phyloP scores from a whole-genome alignment of 2,329 filamentous ascomycete genomes.

The Claviceps purpurea region DNA sequence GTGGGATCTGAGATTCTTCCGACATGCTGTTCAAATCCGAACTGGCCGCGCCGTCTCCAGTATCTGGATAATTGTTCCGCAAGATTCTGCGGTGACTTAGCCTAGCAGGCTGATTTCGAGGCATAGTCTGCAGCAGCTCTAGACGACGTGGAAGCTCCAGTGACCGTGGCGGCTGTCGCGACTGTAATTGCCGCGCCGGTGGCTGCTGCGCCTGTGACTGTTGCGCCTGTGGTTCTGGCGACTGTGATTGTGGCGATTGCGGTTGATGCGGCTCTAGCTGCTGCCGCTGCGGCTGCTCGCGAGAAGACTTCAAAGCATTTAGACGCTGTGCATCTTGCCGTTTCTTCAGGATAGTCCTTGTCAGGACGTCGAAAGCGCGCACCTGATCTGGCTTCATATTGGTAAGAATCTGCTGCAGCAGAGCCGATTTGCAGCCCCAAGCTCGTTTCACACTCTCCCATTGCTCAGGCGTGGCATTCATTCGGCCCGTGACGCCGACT shows the following conservation, averaged over 20 bases:
- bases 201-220: neutral
- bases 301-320: conserved; percentile 25
- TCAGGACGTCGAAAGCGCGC: conserved; percentile 56
- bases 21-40: conserved; percentile 13
- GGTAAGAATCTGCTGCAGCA: conserved; percentile 41
- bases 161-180: neutral
- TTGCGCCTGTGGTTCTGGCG: neutral
- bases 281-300: neutral
- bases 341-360: conserved; percentile 66
- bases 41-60: conserved; percentile 10
- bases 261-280: neutral
- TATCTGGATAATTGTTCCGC: conserved; percentile 7
- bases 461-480: conserved; percentile 56
- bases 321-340: conserved; percentile 53
- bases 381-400: conserved; percentile 34
- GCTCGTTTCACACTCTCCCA: conserved; percentile 57
- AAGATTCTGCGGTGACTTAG: conserved; percentile 10
- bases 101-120: neutral
- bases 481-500: conserved; percentile 57
- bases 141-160: conserved; percentile 1
- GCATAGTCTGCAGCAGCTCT: neutral
- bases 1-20: conserved; percentile 8
- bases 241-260: neutral
- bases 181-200: no score
- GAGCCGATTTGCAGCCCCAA: conserved; percentile 48